Base-by-base conservation (phyloP, 176 grass and related monocot species). In the Thinopyrum elongatum region DNA sequence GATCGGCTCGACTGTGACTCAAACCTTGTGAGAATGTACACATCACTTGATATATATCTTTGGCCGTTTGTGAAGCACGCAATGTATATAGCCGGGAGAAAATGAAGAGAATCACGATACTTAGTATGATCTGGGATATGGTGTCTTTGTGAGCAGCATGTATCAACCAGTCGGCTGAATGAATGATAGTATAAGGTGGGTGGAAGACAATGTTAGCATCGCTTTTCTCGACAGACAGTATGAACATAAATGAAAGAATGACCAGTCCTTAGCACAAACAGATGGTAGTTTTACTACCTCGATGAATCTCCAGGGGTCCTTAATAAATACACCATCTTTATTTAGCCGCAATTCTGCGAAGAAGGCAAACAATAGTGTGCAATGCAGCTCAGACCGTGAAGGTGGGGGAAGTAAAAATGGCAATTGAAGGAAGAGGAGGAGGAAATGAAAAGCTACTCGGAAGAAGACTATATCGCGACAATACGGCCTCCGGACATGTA, bases 221-320 rank as follows among this genome's bases (percentile, higher is more conserved):
- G 4, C 51, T 5, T 57, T 6, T 57, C 51, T 57, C 51, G 51
- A 19, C 51, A 57, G 21, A 14, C 51, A 67, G 64, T 14, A 31
- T 0, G 64, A 33, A 22, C 21, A 59, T 59, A 59, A 59, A 59
- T 8, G 58, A 61, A 6, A 10, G 7, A 60, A 10, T 61, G 62
- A 65, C 5, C 2, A 11, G 16, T 68, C 31, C 21, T 28, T 10
- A 36, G 66, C 8, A 35, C 7, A 9, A 69, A 8, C 0, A 22
- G 22, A 16, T 68, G 15, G 8, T 30, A 69, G 31, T 30, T 30
- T 44, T 81, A 76, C n/a, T 88, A 90, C 88, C 88, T 90, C 88
- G 8, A 90, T 90, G 83, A 90, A 78, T 90, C 88, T 49, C 88
- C 78, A 64, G 88, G 83, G 28, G 88, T 86, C 86, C 78, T 90